Base-by-base conservation (phyloP, 2,329 filamentous ascomycete species). In the Fusarium sp. region DNA sequence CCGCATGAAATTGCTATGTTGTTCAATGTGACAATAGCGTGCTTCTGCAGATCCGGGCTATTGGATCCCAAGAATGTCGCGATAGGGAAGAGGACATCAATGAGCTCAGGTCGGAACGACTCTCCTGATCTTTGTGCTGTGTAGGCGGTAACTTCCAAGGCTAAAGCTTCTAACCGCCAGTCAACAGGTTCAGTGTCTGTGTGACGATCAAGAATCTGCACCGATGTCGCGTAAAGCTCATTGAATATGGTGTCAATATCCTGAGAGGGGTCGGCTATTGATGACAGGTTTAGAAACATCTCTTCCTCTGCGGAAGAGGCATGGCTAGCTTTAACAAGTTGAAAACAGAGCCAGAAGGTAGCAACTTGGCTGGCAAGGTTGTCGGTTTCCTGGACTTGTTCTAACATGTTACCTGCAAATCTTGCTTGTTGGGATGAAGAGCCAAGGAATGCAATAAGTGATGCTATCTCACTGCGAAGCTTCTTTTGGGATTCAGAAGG, bases 71-170 rank as follows among this genome's bases (percentile, higher is more conserved):
- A 82, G 50, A 94, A 87, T n/a, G 96, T 92, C 0, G 96, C 87
- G n/a, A 97, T 85, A 0, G 96, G 94, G 76, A 97, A 99, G 14
- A 99, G 82, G 0, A 94, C 89, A 71, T 99, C 96, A 50, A 97
- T 93, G 11, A 99, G 85, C 75, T 98, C 95, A 4, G 89, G 87
- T 5, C 92, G 89, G 77, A 97, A 99, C 0, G 87, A 86, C 51
- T 84, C 76, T 20, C 88, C 86, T 37, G 91, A 82, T 19, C 87
- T 87, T 26, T 86, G 83, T 4, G 95, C 92, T 64, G 93, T 90
- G 56, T 95, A 87, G 1, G 94, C 90, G 8, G 94, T 83, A 3
- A 91, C 87, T 76, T 98, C 95, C 3, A 99, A 80, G 1, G 94
- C 91, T 33, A 97, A 84, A 2, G 93, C 92, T 75, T 91, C 87